These are phyloP conservation scores for Leucocoprinus sp. DNA, from an alignment of 768 basidiomycete species.

Conservation along the genomic window DNA sequence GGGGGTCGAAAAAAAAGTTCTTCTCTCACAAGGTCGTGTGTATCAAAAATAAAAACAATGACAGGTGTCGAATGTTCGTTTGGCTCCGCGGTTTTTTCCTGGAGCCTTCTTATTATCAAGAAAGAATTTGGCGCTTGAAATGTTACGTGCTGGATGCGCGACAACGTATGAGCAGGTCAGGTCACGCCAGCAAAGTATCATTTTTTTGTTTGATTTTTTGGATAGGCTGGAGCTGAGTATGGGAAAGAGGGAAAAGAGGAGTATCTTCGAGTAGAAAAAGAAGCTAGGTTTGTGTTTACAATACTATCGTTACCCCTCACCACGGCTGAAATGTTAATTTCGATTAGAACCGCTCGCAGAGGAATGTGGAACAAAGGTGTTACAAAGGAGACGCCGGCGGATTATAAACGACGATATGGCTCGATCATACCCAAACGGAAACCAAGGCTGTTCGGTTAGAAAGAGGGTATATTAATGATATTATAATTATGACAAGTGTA, in stretches of 20 bases:
- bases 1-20: no score
- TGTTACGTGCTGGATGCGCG: conserved; percentile 75
- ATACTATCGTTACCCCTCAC: neutral
- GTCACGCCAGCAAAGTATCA: neutral
- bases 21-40: no score
- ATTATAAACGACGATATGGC: conserved; percentile 67
- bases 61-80: conserved; percentile 62
- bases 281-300: conserved; percentile 48
- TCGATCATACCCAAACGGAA: neutral
- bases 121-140: conserved; percentile 52
- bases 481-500: no score
- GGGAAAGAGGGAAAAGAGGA: conserved; percentile 58
- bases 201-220: neutral
- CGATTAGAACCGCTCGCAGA: conserved; percentile 43
- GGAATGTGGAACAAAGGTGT: conserved; percentile 70
- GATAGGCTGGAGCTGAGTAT: conserved; percentile 64
- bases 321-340: no score
- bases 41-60: no score
- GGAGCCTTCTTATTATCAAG: conserved; percentile 36
- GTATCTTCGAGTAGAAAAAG: conserved; percentile 52
- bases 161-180: conserved; percentile 60
- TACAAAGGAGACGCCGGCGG: conserved; percentile 58
- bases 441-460: no score
- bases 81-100: conserved; percentile 48
- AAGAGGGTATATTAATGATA: no score